These are phyloP conservation scores for Aspergillus ochraceoroseus DNA, from an alignment of 2,329 filamentous ascomycete genomes.

Conservation along the genomic window DNA sequence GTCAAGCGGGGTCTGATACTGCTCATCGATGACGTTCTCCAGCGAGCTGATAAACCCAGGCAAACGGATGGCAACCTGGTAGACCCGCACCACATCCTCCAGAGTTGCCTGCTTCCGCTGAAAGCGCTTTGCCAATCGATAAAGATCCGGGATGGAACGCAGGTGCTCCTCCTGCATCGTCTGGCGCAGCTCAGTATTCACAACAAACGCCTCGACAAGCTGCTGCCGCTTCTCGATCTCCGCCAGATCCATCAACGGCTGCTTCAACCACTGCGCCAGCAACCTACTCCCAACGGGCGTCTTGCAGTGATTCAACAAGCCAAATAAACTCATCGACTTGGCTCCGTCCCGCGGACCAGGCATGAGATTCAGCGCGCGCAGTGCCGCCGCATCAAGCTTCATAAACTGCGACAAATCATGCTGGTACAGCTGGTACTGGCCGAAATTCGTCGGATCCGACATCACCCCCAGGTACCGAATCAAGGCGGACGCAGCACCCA, in stretches of 20 bases:
- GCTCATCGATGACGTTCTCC: slow-evolving; percentile 91
- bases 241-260: slow-evolving; percentile 83
- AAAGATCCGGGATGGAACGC: slow-evolving; percentile 86
- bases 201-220: slow-evolving; percentile 89
- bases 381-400: slow-evolving; percentile 91
- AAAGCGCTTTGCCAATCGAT: slow-evolving; percentile 88
- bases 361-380: slow-evolving; percentile 95
- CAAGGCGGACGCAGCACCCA: slow-evolving; percentile 87
- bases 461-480: slow-evolving; percentile 92
- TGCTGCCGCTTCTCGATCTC: slow-evolving; percentile 91
- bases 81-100: slow-evolving; percentile 91
- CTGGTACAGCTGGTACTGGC: slow-evolving; percentile 94
- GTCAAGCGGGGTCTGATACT: slow-evolving; percentile 82
- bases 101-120: slow-evolving; percentile 85
- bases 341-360: slow-evolving; percentile 87
- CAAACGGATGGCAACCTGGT: slow-evolving; percentile 87
- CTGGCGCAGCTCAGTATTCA: slow-evolving; percentile 86
- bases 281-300: slow-evolving; percentile 87
- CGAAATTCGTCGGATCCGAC: slow-evolving; percentile 89
- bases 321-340: slow-evolving; percentile 97
- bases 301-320: slow-evolving; percentile 94
- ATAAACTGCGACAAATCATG: slow-evolving; percentile 96
- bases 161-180: slow-evolving; percentile 96
- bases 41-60: slow-evolving; percentile 85
- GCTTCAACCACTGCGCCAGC: slow-evolving; percentile 93